Conservation (phyloP, 495 filamentous ascomycete species). For the Chaetomium fimeti region DNA sequence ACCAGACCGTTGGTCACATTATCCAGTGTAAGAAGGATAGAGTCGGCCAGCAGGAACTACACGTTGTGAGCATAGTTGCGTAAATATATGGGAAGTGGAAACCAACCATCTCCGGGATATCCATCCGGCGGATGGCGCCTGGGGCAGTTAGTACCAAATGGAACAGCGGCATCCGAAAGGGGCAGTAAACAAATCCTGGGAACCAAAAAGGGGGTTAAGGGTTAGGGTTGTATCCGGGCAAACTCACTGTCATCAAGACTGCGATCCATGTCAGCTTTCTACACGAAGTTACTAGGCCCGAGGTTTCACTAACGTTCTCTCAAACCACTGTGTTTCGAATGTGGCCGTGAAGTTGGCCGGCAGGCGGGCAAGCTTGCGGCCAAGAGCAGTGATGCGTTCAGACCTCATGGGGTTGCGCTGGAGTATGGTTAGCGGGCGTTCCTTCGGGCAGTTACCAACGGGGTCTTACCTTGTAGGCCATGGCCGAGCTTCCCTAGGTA, state of each 20-base stretch:
- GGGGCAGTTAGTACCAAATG: slow-evolving; percentile 11
- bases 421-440: not conserved
- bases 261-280: slow-evolving; percentile 12
- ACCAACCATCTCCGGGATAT: slow-evolving; percentile 64
- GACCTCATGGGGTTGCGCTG: slow-evolving; percentile 64
- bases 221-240: slow-evolving; percentile 1
- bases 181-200: not conserved
- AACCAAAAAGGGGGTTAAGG: slow-evolving; percentile 8
- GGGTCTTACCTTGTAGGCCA: slow-evolving; percentile 80
- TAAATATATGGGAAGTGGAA: not conserved
- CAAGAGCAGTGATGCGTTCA: slow-evolving; percentile 78
- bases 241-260: slow-evolving; percentile 56
- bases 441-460: not conserved
- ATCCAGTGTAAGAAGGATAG: slow-evolving; percentile 73
- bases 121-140: slow-evolving; percentile 41
- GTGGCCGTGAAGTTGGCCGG: slow-evolving; percentile 72
- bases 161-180: not conserved
- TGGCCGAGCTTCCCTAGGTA: slow-evolving; percentile 34
- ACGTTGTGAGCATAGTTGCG: slow-evolving; percentile 11
- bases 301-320: slow-evolving; percentile 53
- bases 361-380: slow-evolving; percentile 64
- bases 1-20: slow-evolving; percentile 82
- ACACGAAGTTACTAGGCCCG: slow-evolving; percentile 25
- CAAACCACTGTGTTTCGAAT: slow-evolving; percentile 81
- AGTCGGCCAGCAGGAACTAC: slow-evolving; percentile 74